These are phyloP conservation scores for Pelagomonas calceolata DNA, from an alignment of 108 stramenopile species.

Conservation along the genomic window DNA sequence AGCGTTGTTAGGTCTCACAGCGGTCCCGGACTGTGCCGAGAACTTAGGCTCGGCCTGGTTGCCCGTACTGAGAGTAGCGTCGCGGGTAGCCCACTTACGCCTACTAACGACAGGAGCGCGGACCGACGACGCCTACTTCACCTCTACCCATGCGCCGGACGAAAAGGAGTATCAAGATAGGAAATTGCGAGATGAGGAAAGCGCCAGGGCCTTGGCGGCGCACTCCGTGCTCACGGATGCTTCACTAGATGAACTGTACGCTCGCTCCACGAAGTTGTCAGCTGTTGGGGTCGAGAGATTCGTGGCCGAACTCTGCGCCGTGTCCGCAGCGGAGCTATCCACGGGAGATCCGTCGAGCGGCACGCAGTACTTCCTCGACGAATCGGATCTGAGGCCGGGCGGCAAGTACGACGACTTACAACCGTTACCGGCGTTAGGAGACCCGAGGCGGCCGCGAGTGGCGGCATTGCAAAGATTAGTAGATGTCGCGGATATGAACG, in stretches of 20 bases:
- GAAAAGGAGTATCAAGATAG: constrained; percentile 14
- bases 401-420: neutral
- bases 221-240: constrained; percentile 61
- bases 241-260: constrained; percentile 70
- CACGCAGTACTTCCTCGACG: neutral
- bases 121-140: constrained; percentile 76
- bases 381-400: neutral
- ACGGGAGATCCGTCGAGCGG: constrained; percentile 32
- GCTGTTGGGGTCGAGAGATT: constrained; percentile 69
- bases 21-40: constrained; percentile 63
- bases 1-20: constrained; percentile 66
- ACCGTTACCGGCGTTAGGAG: constrained; percentile 27
- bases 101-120: constrained; percentile 37
- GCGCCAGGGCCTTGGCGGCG: constrained; percentile 48
- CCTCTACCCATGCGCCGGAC: too few relatives aligned
- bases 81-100: constrained; percentile 67
- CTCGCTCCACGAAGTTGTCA: constrained; percentile 59
- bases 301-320: constrained; percentile 72
- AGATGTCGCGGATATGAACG: constrained; percentile 95
- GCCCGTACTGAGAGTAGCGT: constrained; percentile 71
- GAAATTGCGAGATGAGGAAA: constrained; percentile 50
- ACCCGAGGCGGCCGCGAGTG: constrained; percentile 67
- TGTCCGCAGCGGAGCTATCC: constrained; percentile 83
- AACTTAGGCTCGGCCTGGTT: constrained; percentile 78
- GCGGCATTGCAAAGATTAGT: constrained; percentile 93